These are phyloP conservation scores for Caryocar brasiliense DNA, from an alignment of 441 rosid species.

Conservation along the genomic window DNA sequence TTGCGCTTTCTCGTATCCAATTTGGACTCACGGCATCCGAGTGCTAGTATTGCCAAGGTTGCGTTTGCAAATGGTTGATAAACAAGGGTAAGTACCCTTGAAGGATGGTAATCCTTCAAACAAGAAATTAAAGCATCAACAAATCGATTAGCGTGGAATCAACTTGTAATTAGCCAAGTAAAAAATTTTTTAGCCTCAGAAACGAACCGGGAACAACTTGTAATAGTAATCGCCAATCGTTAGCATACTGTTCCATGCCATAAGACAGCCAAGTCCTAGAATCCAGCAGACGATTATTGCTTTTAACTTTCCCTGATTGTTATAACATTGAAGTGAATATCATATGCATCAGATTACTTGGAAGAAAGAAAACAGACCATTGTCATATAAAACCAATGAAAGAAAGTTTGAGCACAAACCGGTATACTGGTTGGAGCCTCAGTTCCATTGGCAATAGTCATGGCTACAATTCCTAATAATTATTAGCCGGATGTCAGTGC, in stretches of 20 bases:
- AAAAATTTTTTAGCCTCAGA: too few species aligned
- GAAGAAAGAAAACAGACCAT: too few species aligned
- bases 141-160: too few species aligned
- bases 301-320: conserved; percentile 44
- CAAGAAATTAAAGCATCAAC: not conserved
- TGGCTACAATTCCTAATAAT: conserved; percentile 11
- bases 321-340: not conserved
- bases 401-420: conserved; percentile 25
- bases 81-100: conserved; percentile 71
- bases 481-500: not conserved
- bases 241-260: conserved; percentile 75
- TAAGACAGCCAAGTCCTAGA: conserved; percentile 66
- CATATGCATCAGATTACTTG: too few species aligned
- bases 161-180: too few species aligned
- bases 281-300: conserved; percentile 54
- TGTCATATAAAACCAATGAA: not conserved
- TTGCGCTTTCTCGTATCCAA: conserved; percentile 47
- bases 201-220: conserved; percentile 34
- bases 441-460: conserved; percentile 17
- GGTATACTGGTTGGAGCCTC: conserved; percentile 34
- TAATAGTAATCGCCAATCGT: conserved; percentile 69
- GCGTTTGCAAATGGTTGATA: conserved; percentile 66
- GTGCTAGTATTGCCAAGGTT: conserved; percentile 39
- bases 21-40: conserved; percentile 46
- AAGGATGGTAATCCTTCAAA: conserved; percentile 61